Conservation (phyloP, 78 protist genomes). For the Chrysochromulina tobinii region DNA sequence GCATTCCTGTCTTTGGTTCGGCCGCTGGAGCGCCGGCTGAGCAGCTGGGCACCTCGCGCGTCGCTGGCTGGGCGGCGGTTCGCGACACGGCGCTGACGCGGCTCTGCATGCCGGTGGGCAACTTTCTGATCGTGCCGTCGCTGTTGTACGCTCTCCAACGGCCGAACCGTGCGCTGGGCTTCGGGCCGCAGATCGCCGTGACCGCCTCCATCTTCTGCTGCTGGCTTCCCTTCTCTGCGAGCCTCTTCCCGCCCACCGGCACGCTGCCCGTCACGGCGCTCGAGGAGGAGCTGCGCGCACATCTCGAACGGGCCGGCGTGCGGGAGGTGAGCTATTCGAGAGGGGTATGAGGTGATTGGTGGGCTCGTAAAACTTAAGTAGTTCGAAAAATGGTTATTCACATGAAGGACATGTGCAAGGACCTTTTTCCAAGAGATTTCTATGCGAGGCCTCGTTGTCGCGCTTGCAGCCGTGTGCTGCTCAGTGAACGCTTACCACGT, state of each 20-base stretch:
- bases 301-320: no score
- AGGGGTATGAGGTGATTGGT: no score
- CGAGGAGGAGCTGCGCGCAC: slow-evolving; percentile 20
- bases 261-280: background rate
- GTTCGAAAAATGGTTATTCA: no score
- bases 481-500: no score
- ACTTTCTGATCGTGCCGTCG: background rate
- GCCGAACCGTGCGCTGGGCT: background rate
- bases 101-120: background rate
- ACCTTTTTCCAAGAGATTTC: no score
- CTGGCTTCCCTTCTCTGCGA: background rate
- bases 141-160: background rate
- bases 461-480: no score
- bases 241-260: background rate
- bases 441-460: no score
- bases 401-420: no score
- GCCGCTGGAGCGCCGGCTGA: background rate
- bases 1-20: background rate
- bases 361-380: no score
- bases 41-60: background rate
- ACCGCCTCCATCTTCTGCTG: background rate
- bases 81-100: background rate
- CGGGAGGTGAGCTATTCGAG: no score
- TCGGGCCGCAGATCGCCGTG: background rate
- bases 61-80: background rate